phyloP scores from a whole-genome alignment of 2,329 filamentous ascomycete genomes.

The Sordariomycetes sp. region DNA sequence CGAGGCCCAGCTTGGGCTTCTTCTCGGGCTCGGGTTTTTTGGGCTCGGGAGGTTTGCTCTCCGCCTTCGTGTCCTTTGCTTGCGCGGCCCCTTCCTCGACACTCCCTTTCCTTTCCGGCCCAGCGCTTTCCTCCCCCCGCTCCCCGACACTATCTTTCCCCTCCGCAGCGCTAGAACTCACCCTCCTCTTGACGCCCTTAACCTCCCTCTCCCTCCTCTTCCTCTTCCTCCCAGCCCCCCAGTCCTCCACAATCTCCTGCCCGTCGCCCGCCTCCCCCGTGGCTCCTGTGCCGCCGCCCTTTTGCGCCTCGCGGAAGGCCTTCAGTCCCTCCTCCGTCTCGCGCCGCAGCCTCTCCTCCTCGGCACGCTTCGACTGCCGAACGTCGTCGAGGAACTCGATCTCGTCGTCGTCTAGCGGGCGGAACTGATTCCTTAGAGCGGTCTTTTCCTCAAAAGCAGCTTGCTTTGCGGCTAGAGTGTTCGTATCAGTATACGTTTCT shows the following conservation, averaged over 20 bases:
- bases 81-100: no score
- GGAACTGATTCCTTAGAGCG: conserved; percentile 63
- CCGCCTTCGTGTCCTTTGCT: conserved; percentile 3
- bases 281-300: conserved; percentile 22
- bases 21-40: conserved; percentile 8
- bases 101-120: no score
- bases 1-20: conserved; percentile 20
- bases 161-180: conserved; percentile 3
- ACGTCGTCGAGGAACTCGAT: conserved; percentile 59
- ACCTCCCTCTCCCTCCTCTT: conserved; percentile 8
- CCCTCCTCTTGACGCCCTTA: conserved; percentile 6
- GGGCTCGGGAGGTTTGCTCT: conserved; percentile 4
- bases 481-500: neutral
- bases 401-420: conserved; percentile 66
- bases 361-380: conserved; percentile 28
- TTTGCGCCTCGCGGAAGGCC: conserved; percentile 40
- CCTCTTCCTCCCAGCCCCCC: conserved; percentile 16
- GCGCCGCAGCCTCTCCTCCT: conserved; percentile 37
- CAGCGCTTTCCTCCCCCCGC: conserved; percentile 4
- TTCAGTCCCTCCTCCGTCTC: conserved; percentile 45
- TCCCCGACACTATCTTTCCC: conserved; percentile 5
- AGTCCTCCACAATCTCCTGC: conserved; percentile 22
- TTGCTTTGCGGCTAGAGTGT: conserved; percentile 61
- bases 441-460: conserved; percentile 67
- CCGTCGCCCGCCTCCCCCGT: conserved; percentile 9